Percentiles rank a stretch among this genome's conserved stretches.
phyloP scores from a whole-genome alignment of 163 green algal species.

The Scenedesmus sp. region DNA sequence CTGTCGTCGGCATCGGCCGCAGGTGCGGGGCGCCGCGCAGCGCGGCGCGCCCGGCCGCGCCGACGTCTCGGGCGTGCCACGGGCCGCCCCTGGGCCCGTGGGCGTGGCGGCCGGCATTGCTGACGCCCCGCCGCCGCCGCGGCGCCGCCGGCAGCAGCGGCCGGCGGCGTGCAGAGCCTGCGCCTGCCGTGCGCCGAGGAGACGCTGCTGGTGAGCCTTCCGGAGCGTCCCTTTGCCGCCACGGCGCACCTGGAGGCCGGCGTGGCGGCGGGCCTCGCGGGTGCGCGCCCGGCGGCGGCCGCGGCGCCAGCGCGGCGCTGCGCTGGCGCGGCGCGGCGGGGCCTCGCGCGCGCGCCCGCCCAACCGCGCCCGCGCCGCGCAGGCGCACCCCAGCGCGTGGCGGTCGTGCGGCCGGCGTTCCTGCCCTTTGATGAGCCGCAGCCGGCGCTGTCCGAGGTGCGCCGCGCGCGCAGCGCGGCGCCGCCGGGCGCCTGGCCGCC shows the following conservation, averaged over 20 bases:
- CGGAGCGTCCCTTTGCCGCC: constrained; percentile 48
- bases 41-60: no score
- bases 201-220: constrained; percentile 45
- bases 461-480: neutral
- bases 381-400: constrained; percentile 46
- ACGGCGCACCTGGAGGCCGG: constrained; percentile 34
- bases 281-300: constrained; percentile 20
- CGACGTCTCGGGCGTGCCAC: no score
- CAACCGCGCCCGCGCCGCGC: neutral
- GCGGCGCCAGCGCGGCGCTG: neutral
- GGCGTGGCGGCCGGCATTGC: no score
- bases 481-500: neutral
- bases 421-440: constrained; percentile 60
- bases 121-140: no score
- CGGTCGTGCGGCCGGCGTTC: constrained; percentile 80
- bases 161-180: no score
- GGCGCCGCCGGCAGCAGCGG: no score
- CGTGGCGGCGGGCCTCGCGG: constrained; percentile 22
- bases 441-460: constrained; percentile 51
- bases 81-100: no score
- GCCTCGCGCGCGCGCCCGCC: neutral
- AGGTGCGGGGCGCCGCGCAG: no score
- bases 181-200: constrained; percentile 15
- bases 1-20: no score
- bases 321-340: neutral